Evolutionary conservation across 2,329 filamentous ascomycete species (phyloP), one percentile per base, ranked within the genome.

Genomic region (Aspergillus sclerotialis): DNA sequence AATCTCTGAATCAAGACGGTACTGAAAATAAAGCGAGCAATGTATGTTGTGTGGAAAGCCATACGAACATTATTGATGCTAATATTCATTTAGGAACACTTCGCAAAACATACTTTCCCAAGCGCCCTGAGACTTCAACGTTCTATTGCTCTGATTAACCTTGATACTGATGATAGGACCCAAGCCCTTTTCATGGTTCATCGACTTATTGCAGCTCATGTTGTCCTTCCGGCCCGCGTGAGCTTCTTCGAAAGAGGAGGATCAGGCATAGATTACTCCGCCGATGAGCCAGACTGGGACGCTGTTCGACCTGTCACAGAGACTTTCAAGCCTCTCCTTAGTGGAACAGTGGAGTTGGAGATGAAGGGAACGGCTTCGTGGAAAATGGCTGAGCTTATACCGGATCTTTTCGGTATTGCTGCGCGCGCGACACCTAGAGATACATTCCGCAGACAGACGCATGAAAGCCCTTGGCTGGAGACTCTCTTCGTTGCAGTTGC

Each of bases 391-490:
- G 52, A 55, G 26, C 50, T 61, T 35, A 55, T 55, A 2, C 61
- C 68, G 1, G 49, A 64, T 7, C 50, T 72, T 5, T 66, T 71
- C 32, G 62, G 69, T 33, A 60, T 68, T 37, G 65, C 68, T 3
- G 61, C 65, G 15, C 60, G 65, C 23, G 65, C 64, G 23, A 56
- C 70, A 11, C 64, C 63, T 12, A 55, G 64, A 36, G 57, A 64
- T 36, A 60, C 61, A 8, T 65, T 66, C 29, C 56, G 57, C 28
- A 54, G 62, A 24, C 61, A 67, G 43, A 60, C 60, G 6, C 50
- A 61, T 15, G 70, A 74, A 47, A 63, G 63, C 25, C 55, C 61
- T 10, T 74, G 70, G 69, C 46, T 75, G 32, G 68, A 71, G 46
- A 60, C 59, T 3, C 50, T 70, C n/a, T 72, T 72, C 35, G 57